Conservation (phyloP, 83 land plant genomes). For the Diphasiastrum complanatum region DNA sequence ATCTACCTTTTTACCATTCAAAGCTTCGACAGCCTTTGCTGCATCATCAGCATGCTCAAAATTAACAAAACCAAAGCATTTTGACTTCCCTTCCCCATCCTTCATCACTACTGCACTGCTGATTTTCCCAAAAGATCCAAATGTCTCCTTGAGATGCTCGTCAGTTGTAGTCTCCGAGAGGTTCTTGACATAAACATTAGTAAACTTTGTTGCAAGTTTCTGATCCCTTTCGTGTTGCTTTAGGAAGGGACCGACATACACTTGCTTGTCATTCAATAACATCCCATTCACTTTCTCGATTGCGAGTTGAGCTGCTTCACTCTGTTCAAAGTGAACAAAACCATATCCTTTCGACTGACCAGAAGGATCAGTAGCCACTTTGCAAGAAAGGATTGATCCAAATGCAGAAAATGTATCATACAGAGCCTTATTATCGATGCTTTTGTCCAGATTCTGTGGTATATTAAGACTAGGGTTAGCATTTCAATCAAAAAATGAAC, state of each 20-base stretch:
- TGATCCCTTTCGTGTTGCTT: slow-evolving; percentile 57
- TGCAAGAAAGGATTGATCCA: slow-evolving; percentile 63
- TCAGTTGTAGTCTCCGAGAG: slow-evolving; percentile 50
- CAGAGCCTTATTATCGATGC: slow-evolving; percentile 56
- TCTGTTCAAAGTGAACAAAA: slow-evolving; percentile 61
- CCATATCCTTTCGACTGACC: slow-evolving; percentile 74
- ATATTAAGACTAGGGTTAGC: background rate
- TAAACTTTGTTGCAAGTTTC: slow-evolving; percentile 36
- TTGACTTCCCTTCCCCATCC: slow-evolving; percentile 67
- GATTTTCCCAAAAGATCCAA: slow-evolving; percentile 53
- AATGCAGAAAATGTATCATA: slow-evolving; percentile 56
- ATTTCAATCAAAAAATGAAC: too few relatives aligned
- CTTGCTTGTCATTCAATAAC: slow-evolving; percentile 52
- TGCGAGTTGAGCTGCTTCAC: too few relatives aligned
- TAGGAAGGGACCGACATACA: slow-evolving; percentile 65
- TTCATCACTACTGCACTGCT: slow-evolving; percentile 69
- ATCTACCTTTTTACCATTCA: slow-evolving; percentile 56
- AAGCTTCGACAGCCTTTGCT: slow-evolving; percentile 48
- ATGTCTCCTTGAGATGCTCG: slow-evolving; percentile 44
- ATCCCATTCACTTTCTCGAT: slow-evolving; percentile 66
- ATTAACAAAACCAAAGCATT: slow-evolving; percentile 81
- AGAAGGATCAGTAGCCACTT: slow-evolving; percentile 46
- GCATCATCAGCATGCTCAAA: slow-evolving; percentile 76
- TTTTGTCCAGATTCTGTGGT: slow-evolving; percentile 58
- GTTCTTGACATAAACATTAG: slow-evolving; percentile 68